Evolutionary conservation across 2,329 filamentous ascomycete species (phyloP), one percentile per base, ranked within the genome.

Genomic region (Aspergillus ustus): DNA sequence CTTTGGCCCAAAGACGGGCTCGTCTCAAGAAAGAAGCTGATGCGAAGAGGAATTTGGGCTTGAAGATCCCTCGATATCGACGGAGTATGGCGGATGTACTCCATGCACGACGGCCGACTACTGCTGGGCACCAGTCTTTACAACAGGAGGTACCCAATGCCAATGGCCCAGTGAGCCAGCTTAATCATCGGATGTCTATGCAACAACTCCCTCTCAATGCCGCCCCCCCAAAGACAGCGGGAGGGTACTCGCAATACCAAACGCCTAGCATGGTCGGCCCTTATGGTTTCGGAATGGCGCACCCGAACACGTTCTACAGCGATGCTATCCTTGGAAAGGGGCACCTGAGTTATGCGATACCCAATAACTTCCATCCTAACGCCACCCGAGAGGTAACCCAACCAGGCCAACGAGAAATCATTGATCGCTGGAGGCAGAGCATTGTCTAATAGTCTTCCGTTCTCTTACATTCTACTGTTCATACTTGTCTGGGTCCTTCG

Each of bases 341-440:
- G 49, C 64, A 69, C 29, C 62, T 72, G 62, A 70, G 61, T 22
- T 72, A 75, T 63, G 60, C 67, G 15, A 66, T 68, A 58, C 69
- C 72, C 4, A 57, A 63, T 29, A 67, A 66, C 44, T 66, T 68
- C 54, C 67, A 61, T 28, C 66, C 71, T 5, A 72, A 64, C 57
- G 67, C 70, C 66, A 69, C 70, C 29, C 70, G 74, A 61, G 73
- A 71, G 29, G 69, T 71, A n/a, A 75, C 83, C 70, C 80, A 85
- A 69, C 75, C 80, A 4, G 77, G 77, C 57, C 84, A 86, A 69
- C 77, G 84, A 57, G 84, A 83, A 61, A 77, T 84, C 61, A 87
- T 88, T 73, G 84, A 88, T 76, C 83, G 81, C 37, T 88, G 86
- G 86, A 81, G 85, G 69, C 79, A 83, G 65, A 78, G 77, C 59